Base-by-base conservation (phyloP, 495 filamentous ascomycete species). In the Penicillium roqueforti region DNA sequence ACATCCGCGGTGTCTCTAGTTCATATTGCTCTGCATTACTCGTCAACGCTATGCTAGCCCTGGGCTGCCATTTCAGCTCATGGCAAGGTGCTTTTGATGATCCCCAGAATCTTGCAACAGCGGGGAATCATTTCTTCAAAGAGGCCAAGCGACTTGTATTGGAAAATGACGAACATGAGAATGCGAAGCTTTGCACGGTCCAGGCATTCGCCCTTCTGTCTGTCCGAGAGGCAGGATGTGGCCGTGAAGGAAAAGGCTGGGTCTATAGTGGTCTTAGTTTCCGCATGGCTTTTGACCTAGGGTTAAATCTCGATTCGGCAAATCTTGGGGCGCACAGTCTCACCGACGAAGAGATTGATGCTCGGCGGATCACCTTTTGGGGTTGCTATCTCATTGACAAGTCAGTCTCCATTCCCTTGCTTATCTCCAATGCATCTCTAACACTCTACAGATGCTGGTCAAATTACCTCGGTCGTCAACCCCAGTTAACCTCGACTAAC, bases 351-450 rank as follows among this genome's bases (percentile, higher is more conserved):
- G 95, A 97, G 65, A 78, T 90, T 36, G 93, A 98, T 73, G 91
- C 89, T 8, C 78, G 93, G 38, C 77, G 89, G 29, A 86, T 97
- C 29, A 97, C 93, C 0, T 96, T 97, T 60, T 98, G 93, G 93
- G 93, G 93, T n/a, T 97, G 91, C 66, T 97, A 93, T 71, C 73
- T 96, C 22, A 95, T 98, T 65, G 93, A 98, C 73, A 97, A 97
- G 83, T 88, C 62, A 51, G 80, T 67, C 26, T 5, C 31, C 26
- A 11, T 2, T 4, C 2, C 18, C 3, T 7, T 31, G 7, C 16
- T 14, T 6, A 13, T 34, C 16, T 44, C 57, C 25, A 18, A 20
- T 9, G 19, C 14, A 29, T 37, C 13, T 44, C 67, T 70, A 58
- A 72, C 46, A 16, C 8, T 4, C 53, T 14, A 4, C 51, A 87